phyloP scores from a whole-genome alignment of 2,329 filamentous ascomycete genomes.

The Aspergillus terreus region DNA sequence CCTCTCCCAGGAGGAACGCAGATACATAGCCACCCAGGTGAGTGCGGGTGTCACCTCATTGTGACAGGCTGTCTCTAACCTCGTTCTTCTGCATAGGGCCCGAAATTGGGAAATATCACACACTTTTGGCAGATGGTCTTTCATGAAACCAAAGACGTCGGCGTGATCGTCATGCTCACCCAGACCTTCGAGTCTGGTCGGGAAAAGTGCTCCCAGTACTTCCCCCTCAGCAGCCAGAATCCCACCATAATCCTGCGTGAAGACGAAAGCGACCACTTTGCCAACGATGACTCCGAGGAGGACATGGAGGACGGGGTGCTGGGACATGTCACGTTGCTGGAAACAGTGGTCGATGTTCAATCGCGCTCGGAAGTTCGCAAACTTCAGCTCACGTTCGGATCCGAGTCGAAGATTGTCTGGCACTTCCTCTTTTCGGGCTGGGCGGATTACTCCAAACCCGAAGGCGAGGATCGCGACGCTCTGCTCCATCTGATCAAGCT shows the following conservation, averaged over 20 bases:
- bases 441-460: slow-evolving; percentile 85
- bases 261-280: slow-evolving; percentile 33
- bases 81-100: slow-evolving; percentile 52
- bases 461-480: slow-evolving; percentile 49
- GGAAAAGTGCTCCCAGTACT: slow-evolving; percentile 89
- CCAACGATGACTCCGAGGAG: slow-evolving; percentile 59
- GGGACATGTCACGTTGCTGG: slow-evolving; percentile 63
- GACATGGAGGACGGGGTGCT: slow-evolving; percentile 62
- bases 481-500: slow-evolving; percentile 50
- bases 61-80: background rate
- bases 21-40: slow-evolving; percentile 86
- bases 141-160: slow-evolving; percentile 69
- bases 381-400: slow-evolving; percentile 51
- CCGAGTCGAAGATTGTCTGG: slow-evolving; percentile 64
- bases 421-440: slow-evolving; percentile 84
- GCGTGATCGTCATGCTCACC: slow-evolving; percentile 91
- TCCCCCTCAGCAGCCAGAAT: slow-evolving; percentile 58
- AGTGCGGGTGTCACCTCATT: slow-evolving; percentile 8
- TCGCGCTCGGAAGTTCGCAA: slow-evolving; percentile 69
- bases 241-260: slow-evolving; percentile 43
- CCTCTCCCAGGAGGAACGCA: slow-evolving; percentile 44
- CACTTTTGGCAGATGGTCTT: slow-evolving; percentile 97
- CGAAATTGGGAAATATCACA: slow-evolving; percentile 68
- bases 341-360: slow-evolving; percentile 51
- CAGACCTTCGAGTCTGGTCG: slow-evolving; percentile 73